These are phyloP conservation scores for Tubosaeta sp. DNA, from an alignment of 768 basidiomycete genomes.

Conservation along the genomic window DNA sequence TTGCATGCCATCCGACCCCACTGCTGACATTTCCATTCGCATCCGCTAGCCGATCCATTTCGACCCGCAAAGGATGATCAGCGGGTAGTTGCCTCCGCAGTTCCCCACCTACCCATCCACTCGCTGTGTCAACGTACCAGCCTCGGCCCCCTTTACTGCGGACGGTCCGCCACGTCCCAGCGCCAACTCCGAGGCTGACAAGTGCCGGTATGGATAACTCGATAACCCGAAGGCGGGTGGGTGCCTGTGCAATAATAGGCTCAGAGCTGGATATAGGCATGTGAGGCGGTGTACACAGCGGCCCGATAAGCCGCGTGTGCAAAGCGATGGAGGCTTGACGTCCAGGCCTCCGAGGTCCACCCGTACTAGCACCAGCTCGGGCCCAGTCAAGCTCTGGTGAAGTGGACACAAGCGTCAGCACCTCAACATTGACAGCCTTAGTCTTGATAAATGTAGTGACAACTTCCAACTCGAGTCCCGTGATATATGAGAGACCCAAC, in stretches of 20 bases:
- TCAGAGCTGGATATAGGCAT: conserved; percentile 47
- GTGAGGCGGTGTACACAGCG: conserved; percentile 76
- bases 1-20: conserved; percentile 90
- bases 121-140: conserved; percentile 91
- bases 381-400: conserved; percentile 71
- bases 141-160: conserved; percentile 89
- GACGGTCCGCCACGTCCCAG: conserved; percentile 84
- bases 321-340: conserved; percentile 73
- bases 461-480: conserved; percentile 57
- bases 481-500: conserved; percentile 85
- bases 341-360: conserved; percentile 37
- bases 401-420: conserved; percentile 76
- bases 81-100: conserved; percentile 55
- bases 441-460: conserved; percentile 64
- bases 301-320: conserved; percentile 74
- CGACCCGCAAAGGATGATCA: conserved; percentile 64
- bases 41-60: conserved; percentile 68
- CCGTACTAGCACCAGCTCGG: conserved; percentile 27
- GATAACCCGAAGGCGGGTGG: conserved; percentile 79
- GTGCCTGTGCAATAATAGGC: conserved; percentile 33
- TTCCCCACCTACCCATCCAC: conserved; percentile 64
- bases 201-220: conserved; percentile 77
- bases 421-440: conserved; percentile 75
- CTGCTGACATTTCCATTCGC: conserved; percentile 89
- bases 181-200: conserved; percentile 69